Percentiles rank a stretch among this genome's conserved stretches.
Evolutionary conservation across 1,284 basidiomycete species (phyloP).

Genomic region (Ganoderma lucidum): DNA sequence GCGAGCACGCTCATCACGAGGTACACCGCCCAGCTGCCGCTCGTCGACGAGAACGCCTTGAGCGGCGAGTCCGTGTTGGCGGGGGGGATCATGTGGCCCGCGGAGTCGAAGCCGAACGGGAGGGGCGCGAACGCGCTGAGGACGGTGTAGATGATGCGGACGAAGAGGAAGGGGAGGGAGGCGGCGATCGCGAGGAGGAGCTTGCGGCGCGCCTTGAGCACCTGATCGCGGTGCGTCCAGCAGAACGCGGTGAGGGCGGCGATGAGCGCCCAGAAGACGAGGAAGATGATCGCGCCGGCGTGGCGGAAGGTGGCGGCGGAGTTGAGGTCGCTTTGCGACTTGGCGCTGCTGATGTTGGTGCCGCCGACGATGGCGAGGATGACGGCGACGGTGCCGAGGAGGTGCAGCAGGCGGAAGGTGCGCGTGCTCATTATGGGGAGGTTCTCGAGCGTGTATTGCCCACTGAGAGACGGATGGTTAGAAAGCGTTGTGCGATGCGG

Average conservation of each 20-base stretch:
- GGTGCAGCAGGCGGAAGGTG: slow-evolving; percentile 36
- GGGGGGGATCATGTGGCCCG: slow-evolving; percentile 13
- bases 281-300: slow-evolving; percentile 58
- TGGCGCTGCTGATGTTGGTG: slow-evolving; percentile 28
- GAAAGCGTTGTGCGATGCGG: not conserved
- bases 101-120: slow-evolving; percentile 19
- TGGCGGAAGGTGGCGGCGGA: slow-evolving; percentile 51
- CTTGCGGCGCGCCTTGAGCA: slow-evolving; percentile 63
- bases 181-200: slow-evolving; percentile 59
- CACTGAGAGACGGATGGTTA: slow-evolving; percentile 30
- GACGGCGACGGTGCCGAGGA: slow-evolving; percentile 55
- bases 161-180: slow-evolving; percentile 65
- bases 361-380: slow-evolving; percentile 58
- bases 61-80: slow-evolving; percentile 2
- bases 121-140: slow-evolving; percentile 53
- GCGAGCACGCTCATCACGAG: slow-evolving; percentile 63
- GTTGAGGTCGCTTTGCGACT: slow-evolving; percentile 23
- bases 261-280: slow-evolving; percentile 53
- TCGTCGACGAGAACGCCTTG: slow-evolving; percentile 53
- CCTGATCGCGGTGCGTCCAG: slow-evolving; percentile 54
- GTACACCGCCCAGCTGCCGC: slow-evolving; percentile 62
- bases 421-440: slow-evolving; percentile 24
- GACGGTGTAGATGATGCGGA: slow-evolving; percentile 61
- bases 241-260: slow-evolving; percentile 53
- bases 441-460: slow-evolving; percentile 30